phyloP scores from a whole-genome alignment of 805 yeast genomes.

The Yamadazyma nakazawae region DNA sequence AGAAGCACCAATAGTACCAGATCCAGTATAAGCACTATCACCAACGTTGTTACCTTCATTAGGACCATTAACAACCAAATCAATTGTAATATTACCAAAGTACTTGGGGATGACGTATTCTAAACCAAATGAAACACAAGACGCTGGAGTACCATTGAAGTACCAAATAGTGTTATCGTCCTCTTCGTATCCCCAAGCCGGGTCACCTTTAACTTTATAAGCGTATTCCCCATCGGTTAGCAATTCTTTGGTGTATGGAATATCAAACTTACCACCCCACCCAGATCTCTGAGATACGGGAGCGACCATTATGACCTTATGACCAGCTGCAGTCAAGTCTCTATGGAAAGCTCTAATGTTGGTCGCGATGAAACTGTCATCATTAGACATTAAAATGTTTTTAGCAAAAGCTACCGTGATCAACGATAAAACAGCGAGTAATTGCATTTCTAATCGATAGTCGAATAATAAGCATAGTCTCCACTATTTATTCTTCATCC shows the following conservation, averaged over 20 bases:
- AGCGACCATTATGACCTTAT: slow-evolving; percentile 46
- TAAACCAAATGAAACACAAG: slow-evolving; percentile 48
- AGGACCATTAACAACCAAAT: slow-evolving; percentile 51
- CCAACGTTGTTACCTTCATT: slow-evolving; percentile 51
- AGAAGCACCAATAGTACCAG: slow-evolving; percentile 54
- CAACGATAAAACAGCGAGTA: slow-evolving; percentile 56
- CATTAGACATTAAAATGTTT: slow-evolving; percentile 40
- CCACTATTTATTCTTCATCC: too few relatives aligned
- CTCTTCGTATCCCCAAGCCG: slow-evolving; percentile 53
- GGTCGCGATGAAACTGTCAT: slow-evolving; percentile 55
- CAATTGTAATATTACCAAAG: slow-evolving; percentile 43
- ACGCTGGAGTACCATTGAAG: slow-evolving; percentile 55
- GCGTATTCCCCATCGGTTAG: slow-evolving; percentile 43
- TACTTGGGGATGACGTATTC: slow-evolving; percentile 45
- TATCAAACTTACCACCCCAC: slow-evolving; percentile 50
- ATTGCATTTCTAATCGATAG: too few relatives aligned
- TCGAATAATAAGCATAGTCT: too few relatives aligned
- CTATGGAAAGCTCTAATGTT: slow-evolving; percentile 53
- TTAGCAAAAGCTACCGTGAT: slow-evolving; percentile 18
- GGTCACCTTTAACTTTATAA: slow-evolving; percentile 45
- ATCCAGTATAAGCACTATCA: slow-evolving; percentile 36
- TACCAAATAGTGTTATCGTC: slow-evolving; percentile 43
- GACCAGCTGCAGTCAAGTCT: slow-evolving; percentile 45
- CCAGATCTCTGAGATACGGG: slow-evolving; percentile 51
- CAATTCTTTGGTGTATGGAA: slow-evolving; percentile 33